These are phyloP conservation scores for Telopea speciosissima DNA, from an alignment of 177 flowering plant species.

Conservation along the genomic window DNA sequence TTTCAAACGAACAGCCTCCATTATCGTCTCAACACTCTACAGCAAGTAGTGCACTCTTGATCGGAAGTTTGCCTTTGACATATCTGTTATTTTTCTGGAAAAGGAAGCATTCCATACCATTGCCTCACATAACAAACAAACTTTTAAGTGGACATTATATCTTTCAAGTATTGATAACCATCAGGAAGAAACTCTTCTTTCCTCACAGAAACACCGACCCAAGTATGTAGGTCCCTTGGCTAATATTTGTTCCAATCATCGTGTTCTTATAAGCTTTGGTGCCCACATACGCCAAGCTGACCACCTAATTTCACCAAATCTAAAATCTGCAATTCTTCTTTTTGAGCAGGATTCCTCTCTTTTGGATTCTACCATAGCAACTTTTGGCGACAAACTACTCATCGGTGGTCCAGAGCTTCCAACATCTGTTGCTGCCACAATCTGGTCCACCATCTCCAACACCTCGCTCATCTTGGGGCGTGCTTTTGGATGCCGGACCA, in stretches of 20 bases:
- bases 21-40: not conserved
- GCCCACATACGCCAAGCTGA: slow-evolving; percentile 33
- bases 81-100: not conserved
- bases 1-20: not conserved
- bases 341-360: slow-evolving; percentile 15
- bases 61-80: not conserved
- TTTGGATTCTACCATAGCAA: slow-evolving; percentile 11
- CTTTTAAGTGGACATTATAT: not conserved
- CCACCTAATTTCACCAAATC: slow-evolving; percentile 30
- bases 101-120: not conserved
- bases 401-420: slow-evolving; percentile 25
- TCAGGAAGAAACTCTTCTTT: not conserved
- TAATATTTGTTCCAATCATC: slow-evolving; percentile 19
- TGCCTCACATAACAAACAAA: not conserved
- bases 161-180: not conserved
- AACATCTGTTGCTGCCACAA: slow-evolving; percentile 24
- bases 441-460: slow-evolving; percentile 35
- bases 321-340: slow-evolving; percentile 26
- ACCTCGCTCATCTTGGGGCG: slow-evolving; percentile 69
- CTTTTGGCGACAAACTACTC: slow-evolving; percentile 15
- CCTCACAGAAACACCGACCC: not conserved
- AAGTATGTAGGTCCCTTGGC: not conserved
- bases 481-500: slow-evolving; percentile 30
- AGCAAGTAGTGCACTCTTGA: not conserved
- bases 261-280: slow-evolving; percentile 32